phyloP scores from a whole-genome alignment of 2,329 filamentous ascomycete genomes.

The Sclerotinia nivalis region DNA sequence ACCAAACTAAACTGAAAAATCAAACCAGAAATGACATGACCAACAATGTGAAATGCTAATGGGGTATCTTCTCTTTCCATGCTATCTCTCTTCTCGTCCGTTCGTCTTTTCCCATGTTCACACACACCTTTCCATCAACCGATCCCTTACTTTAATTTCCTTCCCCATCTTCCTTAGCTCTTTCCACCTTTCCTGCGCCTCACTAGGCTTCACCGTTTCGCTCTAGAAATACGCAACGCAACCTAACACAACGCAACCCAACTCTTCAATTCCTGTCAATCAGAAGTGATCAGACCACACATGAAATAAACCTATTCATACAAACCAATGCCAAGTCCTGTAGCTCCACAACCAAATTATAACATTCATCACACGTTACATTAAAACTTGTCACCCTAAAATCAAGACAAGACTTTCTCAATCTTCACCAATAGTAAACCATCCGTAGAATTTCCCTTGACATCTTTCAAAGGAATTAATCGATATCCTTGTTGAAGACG shows the following conservation, averaged over 20 bases:
- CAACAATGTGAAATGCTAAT: neutral
- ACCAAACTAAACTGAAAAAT: neutral
- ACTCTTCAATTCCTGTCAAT: too few species aligned
- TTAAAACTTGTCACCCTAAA: neutral
- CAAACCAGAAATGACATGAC: neutral
- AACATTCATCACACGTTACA: slow-evolving; percentile 12
- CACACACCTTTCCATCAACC: neutral
- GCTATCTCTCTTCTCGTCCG: neutral
- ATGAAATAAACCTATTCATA: neutral
- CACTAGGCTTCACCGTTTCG: neutral
- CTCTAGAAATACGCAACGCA: neutral
- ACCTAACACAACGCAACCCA: neutral
- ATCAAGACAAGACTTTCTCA: slow-evolving; percentile 51
- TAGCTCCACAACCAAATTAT: neutral
- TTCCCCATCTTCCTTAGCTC: neutral
- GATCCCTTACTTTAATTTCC: neutral
- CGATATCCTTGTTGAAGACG: slow-evolving; percentile 73
- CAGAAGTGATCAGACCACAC: neutral
- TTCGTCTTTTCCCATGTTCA: neutral
- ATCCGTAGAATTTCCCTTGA: slow-evolving; percentile 62
- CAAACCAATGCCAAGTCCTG: neutral
- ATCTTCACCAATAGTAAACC: slow-evolving; percentile 75
- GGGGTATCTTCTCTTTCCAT: neutral
- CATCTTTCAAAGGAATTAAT: slow-evolving; percentile 74
- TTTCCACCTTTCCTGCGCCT: neutral